These are phyloP conservation scores for Elongisporangium senticosum DNA, from an alignment of 352 stramenopile genomes.

Conservation along the genomic window DNA sequence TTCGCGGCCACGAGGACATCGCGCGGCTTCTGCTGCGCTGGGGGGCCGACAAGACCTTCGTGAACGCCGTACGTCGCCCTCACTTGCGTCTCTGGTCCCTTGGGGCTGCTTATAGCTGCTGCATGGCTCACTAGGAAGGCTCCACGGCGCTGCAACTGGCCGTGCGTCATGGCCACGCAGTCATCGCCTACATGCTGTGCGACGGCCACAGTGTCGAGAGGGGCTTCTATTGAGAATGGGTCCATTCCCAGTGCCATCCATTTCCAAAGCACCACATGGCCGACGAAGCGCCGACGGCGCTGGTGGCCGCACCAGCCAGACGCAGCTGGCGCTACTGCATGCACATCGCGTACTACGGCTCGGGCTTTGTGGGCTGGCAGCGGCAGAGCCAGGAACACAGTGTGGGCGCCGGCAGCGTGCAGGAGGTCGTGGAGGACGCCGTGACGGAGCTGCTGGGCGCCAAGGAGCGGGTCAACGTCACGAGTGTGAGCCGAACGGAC, in stretches of 20 bases:
- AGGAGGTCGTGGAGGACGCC: conserved; percentile 71
- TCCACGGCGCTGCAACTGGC: conserved; percentile 58
- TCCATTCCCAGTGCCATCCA: conserved; percentile 1
- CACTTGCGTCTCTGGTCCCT: neutral
- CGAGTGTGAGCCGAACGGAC: conserved; percentile 78
- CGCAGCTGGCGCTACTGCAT: conserved; percentile 49
- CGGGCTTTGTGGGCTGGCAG: conserved; percentile 77
- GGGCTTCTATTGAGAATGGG: conserved; percentile 49
- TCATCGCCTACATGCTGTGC: conserved; percentile 51
- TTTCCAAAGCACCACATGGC: conserved; percentile 9
- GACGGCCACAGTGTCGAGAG: conserved; percentile 43
- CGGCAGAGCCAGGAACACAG: conserved; percentile 49
- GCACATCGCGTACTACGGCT: conserved; percentile 76
- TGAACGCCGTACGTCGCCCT: conserved; percentile 30
- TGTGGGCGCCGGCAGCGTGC: conserved; percentile 56
- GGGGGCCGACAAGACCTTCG: conserved; percentile 50
- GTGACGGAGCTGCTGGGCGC: conserved; percentile 45
- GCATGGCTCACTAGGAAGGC: conserved; percentile 33
- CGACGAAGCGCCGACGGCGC: conserved; percentile 3
- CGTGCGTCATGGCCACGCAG: conserved; percentile 55
- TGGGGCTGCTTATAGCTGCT: neutral
- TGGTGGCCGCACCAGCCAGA: neutral
- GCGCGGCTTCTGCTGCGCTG: conserved; percentile 43
- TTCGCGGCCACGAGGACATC: conserved; percentile 55
- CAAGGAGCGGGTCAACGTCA: conserved; percentile 67